A percentile compares a stretch with the other conserved stretches of the same genome.
phyloP scores from a whole-genome alignment of 1,284 basidiomycete genomes.

The Caloboletus inedulis region DNA sequence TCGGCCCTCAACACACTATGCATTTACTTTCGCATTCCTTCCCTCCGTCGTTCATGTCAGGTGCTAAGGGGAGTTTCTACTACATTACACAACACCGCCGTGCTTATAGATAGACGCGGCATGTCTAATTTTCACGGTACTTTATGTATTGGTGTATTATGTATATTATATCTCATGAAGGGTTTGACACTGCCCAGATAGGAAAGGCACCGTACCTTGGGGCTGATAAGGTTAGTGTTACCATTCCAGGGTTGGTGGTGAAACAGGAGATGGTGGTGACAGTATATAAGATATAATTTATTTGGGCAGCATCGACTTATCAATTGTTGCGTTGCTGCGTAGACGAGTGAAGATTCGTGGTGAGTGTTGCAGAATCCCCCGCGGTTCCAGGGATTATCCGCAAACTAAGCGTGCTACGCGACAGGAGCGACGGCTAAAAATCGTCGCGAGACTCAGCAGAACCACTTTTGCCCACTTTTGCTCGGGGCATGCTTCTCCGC shows the following conservation, averaged over 20 bases:
- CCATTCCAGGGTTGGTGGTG: background rate
- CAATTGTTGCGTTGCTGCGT: background rate
- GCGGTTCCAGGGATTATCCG: background rate
- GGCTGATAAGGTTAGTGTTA: too few relatives aligned
- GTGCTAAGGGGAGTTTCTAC: background rate
- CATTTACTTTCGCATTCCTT: background rate
- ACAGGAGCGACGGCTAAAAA: too few relatives aligned
- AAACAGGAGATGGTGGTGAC: background rate
- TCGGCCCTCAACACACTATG: background rate
- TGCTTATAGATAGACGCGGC: too few relatives aligned
- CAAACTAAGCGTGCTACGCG: too few relatives aligned
- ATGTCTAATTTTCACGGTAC: too few relatives aligned
- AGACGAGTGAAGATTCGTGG: background rate
- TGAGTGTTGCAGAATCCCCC: background rate
- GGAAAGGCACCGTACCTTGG: too few relatives aligned
- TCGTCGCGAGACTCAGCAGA: too few relatives aligned
- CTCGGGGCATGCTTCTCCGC: background rate
- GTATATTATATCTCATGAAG: too few relatives aligned
- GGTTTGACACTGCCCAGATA: too few relatives aligned
- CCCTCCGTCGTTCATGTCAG: background rate
- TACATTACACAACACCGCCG: background rate
- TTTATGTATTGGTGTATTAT: too few relatives aligned
- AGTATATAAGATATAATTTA: background rate
- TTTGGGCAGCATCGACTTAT: background rate
- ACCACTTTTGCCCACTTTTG: background rate